A percentile compares a stretch with the other conserved stretches of the same genome.
These are phyloP conservation scores for Paraconiothyrium sp. DNA, from an alignment of 2,329 filamentous ascomycete species.

Conservation along the genomic window DNA sequence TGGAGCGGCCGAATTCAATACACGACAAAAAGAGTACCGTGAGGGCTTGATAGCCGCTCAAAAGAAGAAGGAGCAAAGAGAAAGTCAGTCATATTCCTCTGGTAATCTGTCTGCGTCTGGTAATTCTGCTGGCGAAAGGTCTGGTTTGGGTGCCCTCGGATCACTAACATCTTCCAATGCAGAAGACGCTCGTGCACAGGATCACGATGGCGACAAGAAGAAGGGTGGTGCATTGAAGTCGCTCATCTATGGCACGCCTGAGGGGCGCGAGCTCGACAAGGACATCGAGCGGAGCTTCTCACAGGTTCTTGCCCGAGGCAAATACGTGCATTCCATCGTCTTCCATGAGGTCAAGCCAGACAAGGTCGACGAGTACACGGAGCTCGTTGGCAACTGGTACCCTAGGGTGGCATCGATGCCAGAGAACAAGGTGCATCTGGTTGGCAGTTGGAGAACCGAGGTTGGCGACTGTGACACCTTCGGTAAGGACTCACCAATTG, in stretches of 20 bases:
- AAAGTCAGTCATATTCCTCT: constrained; percentile 73
- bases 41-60: constrained; percentile 79
- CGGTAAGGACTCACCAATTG: constrained; percentile 64
- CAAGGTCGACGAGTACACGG: constrained; percentile 92
- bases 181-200: constrained; percentile 66
- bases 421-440: constrained; percentile 93
- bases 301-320: constrained; percentile 91
- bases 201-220: constrained; percentile 69
- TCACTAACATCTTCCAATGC: constrained; percentile 62
- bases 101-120: constrained; percentile 54
- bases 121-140: constrained; percentile 31
- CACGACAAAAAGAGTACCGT: constrained; percentile 86
- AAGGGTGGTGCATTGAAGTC: constrained; percentile 77
- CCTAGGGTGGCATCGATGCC: constrained; percentile 84
- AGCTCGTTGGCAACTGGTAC: constrained; percentile 91
- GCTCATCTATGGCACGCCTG: constrained; percentile 96
- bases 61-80: constrained; percentile 80
- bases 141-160: constrained; percentile 61
- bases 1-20: constrained; percentile 78
- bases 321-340: constrained; percentile 98
- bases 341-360: constrained; percentile 96
- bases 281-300: constrained; percentile 97
- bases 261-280: constrained; percentile 91
- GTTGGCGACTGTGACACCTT: constrained; percentile 98
- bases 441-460: constrained; percentile 98